Evolutionary conservation across 345 rosid species (phyloP).

Genomic region (Syzygium aqueum): DNA sequence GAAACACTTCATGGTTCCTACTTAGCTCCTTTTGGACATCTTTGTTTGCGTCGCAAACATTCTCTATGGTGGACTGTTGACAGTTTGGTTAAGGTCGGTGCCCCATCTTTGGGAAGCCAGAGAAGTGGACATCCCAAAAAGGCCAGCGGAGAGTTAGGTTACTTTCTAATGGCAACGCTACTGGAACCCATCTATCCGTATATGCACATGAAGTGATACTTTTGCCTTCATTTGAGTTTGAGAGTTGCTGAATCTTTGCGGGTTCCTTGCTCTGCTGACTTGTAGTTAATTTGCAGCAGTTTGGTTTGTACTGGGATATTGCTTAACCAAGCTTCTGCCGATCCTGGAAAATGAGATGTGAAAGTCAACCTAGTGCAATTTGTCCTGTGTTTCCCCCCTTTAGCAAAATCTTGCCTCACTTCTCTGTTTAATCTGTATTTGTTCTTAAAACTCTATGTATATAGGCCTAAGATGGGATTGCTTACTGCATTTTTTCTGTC

Average conservation of each 20-base stretch:
- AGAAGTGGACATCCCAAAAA: not conserved
- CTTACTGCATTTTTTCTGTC: not conserved
- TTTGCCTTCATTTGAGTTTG: not conserved
- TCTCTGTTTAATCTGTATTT: not conserved
- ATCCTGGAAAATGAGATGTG: not conserved
- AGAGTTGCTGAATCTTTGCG: not conserved
- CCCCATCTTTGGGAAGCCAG: not conserved
- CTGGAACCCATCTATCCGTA: not conserved
- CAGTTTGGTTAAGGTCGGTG: not conserved
- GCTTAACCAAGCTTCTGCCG: not conserved
- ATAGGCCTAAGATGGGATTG: not conserved
- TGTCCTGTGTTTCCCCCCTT: not conserved
- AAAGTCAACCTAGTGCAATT: not conserved
- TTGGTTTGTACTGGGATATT: not conserved
- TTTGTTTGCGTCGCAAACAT: not conserved
- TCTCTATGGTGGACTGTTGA: not conserved
- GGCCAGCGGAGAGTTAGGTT: not conserved
- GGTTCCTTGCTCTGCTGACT: not conserved
- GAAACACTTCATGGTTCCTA: not conserved
- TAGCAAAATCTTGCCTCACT: not conserved
- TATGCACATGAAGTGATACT: not conserved
- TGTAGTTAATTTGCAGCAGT: not conserved
- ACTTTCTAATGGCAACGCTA: not conserved
- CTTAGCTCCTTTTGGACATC: not conserved
- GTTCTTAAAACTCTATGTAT: not conserved